A percentile compares a stretch with the other conserved stretches of the same genome.
Conservation (phyloP, 169 alveolate genomes). For the Eimeria tenella region DNA sequence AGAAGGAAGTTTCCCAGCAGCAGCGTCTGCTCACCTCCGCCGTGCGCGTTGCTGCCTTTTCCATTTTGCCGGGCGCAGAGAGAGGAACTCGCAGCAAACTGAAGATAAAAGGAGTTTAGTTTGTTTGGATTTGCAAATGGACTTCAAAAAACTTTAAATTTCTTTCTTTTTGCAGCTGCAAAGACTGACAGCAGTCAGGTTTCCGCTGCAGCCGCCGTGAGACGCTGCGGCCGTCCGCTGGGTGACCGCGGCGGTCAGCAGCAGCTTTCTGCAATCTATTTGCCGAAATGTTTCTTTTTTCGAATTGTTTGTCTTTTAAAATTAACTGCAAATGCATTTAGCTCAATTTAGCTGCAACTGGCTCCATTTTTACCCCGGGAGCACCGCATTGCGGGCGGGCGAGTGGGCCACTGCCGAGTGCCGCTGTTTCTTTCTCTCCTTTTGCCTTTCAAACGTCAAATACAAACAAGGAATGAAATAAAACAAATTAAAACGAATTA, state of each 20-base stretch:
- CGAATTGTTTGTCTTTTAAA: background rate
- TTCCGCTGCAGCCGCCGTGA: too few species aligned
- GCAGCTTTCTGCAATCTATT: too few species aligned
- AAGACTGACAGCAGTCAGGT: too few species aligned
- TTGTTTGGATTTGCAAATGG: too few species aligned
- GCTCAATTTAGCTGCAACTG: background rate
- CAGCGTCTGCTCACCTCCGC: background rate
- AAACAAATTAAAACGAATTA: background rate
- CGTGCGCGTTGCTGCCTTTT: background rate
- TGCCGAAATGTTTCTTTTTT: too few species aligned
- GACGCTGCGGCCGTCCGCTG: too few species aligned
- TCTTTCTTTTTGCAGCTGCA: too few species aligned
- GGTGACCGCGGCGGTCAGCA: too few species aligned
- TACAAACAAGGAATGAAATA: background rate
- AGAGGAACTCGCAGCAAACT: background rate
- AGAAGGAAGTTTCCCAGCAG: background rate
- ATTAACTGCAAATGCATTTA: background rate
- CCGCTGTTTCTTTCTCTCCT: background rate
- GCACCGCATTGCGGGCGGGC: too few species aligned
- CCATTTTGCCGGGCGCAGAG: background rate
- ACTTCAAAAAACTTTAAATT: too few species aligned
- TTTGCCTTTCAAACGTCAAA: background rate
- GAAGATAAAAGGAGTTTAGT: background rate
- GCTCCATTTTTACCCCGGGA: background rate
- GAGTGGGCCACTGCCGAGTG: too few species aligned